Evolutionary conservation across 768 basidiomycete genomes (phyloP), one percentile per base, ranked within the genome.

Genomic region (Lactarius psammicola): DNA sequence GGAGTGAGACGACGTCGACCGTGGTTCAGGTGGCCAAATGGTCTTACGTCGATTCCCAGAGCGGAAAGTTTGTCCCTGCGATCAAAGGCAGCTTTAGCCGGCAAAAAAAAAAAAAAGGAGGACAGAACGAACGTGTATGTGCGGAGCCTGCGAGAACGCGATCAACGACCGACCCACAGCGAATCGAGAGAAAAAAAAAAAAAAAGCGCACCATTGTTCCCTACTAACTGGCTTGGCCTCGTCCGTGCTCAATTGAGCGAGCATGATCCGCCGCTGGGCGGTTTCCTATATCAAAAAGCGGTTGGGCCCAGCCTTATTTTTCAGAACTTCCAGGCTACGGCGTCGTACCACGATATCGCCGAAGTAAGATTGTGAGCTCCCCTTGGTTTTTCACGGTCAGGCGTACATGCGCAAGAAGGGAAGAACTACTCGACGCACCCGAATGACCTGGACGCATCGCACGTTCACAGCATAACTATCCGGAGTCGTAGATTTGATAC

Each of bases 41-140:
- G 8, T 57, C 65, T 62, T 62, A 66, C 65, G 30, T 66, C 65
- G 36, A 66, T 66, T 18, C 65, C 65, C 13, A 66, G 60, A 20
- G 65, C 65, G 38, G 60, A 58, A 17, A 66, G 49, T 34, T 66
- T 66, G 36, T 56, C 55, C 56, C 65, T 66, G 26, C 17, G 49
- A 23, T 8, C 5, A 34, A 38, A n/a, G 4, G 10, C 9, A 23
- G n/a, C 20, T 46, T n/a, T 3, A 10, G 44, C 44, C 10, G n/a
- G 44, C 9, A n/a, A n/a, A n/a, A n/a, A n/a, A n/a, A n/a, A n/a
- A n/a, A n/a, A n/a, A n/a, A n/a, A n/a, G n/a, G 11, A n/a, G 36
- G 36, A 30, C 30, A n/a, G 11, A 51, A 62, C 65, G 56, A 58
- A 66, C 65, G 65, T 62, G 36, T 66, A 66, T 4, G 46, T 62